Evolutionary conservation across 805 yeast species (phyloP), one percentile per base, ranked within the genome.

Genomic region (Zygotorulaspora florentina): DNA sequence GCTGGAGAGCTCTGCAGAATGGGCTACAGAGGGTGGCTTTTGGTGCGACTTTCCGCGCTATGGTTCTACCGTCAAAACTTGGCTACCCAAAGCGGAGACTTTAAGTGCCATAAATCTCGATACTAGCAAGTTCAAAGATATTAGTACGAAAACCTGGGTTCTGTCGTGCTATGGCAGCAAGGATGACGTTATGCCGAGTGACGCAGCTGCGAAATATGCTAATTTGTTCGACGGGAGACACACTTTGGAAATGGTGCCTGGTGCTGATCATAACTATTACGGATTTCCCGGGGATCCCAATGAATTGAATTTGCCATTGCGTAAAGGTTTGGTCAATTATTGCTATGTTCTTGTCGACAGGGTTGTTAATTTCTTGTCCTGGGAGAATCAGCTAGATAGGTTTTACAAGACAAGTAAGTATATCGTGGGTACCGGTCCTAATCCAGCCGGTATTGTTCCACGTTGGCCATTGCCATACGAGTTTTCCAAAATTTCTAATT

Each of bases 251-350:
- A 61, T 87, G 7, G 68, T 90, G 9, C 76, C 77, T 1, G 71
- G 70, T 37, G 96, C 96, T 0, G 90, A 87, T 60, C 98, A 90
- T 64, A 87, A 85, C 56, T 89, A 75, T 58, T 85, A 75, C 58
- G 91, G 93, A 0, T 51, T 58, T 1, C 57, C 63, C 2, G 66
- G 55, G 8, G 69, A 75, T 38, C 55, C 64, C 13, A 67, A 65
- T 16, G 73, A 59, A 10, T 58, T 71, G 13, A 45, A 59, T 16
- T 52, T 70, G 16, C 85, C 87, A 0, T 40, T 75, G 30, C 62
- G 67, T n/a, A 66, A 65, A 13, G 71, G 72, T 0, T 66, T 67
- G 29, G 78, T 80, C 37, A 85, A 86, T 59, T 85, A 79, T 65
- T 81, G 48, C 28, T 39, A 25, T 36, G 44, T 39, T 34, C 43